Conservation (phyloP, 495 filamentous ascomycete genomes). For the Polyplosphaeria fusca region DNA sequence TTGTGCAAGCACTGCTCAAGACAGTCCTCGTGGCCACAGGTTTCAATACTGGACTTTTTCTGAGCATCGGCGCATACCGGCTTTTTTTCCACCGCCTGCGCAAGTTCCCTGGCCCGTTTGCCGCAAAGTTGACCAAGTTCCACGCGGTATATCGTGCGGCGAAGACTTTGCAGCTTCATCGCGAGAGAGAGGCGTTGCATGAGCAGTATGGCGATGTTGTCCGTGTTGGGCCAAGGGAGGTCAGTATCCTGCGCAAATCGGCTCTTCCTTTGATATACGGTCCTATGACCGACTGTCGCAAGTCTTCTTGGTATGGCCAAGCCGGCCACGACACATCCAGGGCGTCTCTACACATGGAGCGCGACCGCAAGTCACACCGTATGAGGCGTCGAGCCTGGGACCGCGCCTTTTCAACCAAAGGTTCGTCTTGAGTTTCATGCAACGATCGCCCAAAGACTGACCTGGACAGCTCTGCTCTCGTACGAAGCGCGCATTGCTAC, state of each 20-base stretch:
- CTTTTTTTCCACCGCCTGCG: constrained; percentile 24
- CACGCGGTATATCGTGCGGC: constrained; percentile 6
- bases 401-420: constrained; percentile 10
- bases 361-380: constrained; percentile 34
- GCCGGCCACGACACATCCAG: constrained; percentile 35
- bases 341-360: constrained; percentile 41
- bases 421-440: background rate
- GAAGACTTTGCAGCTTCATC: constrained; percentile 10
- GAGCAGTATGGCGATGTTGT: constrained; percentile 23
- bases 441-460: background rate
- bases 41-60: constrained; percentile 36
- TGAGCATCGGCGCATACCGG: constrained; percentile 43
- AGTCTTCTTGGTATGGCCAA: constrained; percentile 45
- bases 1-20: background rate
- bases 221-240: constrained; percentile 27
- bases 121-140: constrained; percentile 18
- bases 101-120: constrained; percentile 20
- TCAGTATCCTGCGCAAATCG: constrained; percentile 44
- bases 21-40: background rate
- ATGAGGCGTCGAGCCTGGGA: constrained; percentile 17
- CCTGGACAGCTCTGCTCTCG: background rate
- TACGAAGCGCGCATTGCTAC: constrained; percentile 15
- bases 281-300: constrained; percentile 36
- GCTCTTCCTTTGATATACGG: constrained; percentile 42
- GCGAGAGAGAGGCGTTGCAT: constrained; percentile 14